Conservation (phyloP, 2,329 filamentous ascomycete species). For the Acarospora socialis region DNA sequence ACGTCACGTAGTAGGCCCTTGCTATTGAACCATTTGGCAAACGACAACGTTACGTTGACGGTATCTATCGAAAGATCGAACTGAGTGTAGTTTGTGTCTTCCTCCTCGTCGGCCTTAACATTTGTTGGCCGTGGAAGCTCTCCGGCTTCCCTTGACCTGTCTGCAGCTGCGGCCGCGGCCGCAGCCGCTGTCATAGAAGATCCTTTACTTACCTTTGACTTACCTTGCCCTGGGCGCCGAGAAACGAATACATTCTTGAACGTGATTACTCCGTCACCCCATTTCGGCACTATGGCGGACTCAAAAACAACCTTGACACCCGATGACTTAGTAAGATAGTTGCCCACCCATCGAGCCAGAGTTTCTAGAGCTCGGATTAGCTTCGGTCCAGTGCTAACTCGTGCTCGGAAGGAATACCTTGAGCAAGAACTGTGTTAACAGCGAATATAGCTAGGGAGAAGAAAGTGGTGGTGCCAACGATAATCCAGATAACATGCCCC, state of each 20-base stretch:
- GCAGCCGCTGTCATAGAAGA: slow-evolving; percentile 74
- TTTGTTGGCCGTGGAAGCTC: slow-evolving; percentile 25
- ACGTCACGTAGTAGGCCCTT: slow-evolving; percentile 85
- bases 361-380: slow-evolving; percentile 48
- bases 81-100: slow-evolving; percentile 95
- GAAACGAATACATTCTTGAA: slow-evolving; percentile 97
- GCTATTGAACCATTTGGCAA: slow-evolving; percentile 98
- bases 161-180: slow-evolving; percentile 57
- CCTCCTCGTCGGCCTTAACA: slow-evolving; percentile 36
- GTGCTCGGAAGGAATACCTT: too few species aligned
- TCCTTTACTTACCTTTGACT: slow-evolving; percentile 79
- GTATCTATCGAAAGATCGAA: slow-evolving; percentile 92
- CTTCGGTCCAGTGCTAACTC: too few species aligned
- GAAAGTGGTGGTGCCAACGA: slow-evolving; percentile 95
- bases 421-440: slow-evolving; percentile 92
- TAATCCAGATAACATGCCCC: slow-evolving; percentile 85
- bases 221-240: slow-evolving; percentile 66
- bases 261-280: slow-evolving; percentile 87
- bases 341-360: slow-evolving; percentile 80
- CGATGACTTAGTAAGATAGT: slow-evolving; percentile 87
- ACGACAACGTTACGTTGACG: slow-evolving; percentile 90
- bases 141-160: slow-evolving; percentile 28
- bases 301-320: slow-evolving; percentile 93
- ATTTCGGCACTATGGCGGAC: slow-evolving; percentile 91
- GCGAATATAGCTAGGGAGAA: slow-evolving; percentile 81